phyloP scores from a whole-genome alignment of 2,329 filamentous ascomycete species.

The Fusarium cyanostomum region DNA sequence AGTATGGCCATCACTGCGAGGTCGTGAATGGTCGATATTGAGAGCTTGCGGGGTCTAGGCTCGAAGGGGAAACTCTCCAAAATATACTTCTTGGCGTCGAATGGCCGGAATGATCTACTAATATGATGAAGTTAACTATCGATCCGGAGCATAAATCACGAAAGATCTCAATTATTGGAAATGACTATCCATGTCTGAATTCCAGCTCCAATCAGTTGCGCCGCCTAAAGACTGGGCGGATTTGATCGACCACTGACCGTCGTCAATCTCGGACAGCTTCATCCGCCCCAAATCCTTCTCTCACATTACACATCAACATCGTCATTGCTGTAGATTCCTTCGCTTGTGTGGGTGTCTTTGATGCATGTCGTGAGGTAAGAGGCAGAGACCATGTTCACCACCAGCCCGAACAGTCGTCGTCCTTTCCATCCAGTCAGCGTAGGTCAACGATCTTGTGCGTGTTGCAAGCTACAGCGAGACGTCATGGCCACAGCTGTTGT shows the following conservation, averaged over 20 bases:
- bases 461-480: neutral
- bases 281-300: neutral
- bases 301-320: neutral
- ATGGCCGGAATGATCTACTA: neutral
- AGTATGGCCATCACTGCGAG: conserved; percentile 5
- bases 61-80: conserved; percentile 8
- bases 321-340: conserved; percentile 10
- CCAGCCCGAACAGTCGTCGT: neutral
- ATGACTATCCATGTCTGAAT: conserved; percentile 12
- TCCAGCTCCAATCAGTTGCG: conserved; percentile 11
- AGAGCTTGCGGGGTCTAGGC: conserved; percentile 4
- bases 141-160: conserved; percentile 5
- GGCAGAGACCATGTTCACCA: neutral
- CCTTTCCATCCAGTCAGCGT: neutral
- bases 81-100: conserved; percentile 6
- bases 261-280: conserved; percentile 18
- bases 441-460: too few relatives aligned
- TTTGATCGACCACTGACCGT: neutral
- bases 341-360: neutral
- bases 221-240: conserved; percentile 2
- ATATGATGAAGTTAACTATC: neutral
- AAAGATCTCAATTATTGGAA: neutral
- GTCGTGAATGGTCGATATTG: neutral
- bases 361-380: neutral
- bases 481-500: neutral